A percentile compares a stretch with the other conserved stretches of the same genome.
Evolutionary conservation across 164 flowering plant genomes (phyloP).

Genomic region (Umbilicus rupestris): DNA sequence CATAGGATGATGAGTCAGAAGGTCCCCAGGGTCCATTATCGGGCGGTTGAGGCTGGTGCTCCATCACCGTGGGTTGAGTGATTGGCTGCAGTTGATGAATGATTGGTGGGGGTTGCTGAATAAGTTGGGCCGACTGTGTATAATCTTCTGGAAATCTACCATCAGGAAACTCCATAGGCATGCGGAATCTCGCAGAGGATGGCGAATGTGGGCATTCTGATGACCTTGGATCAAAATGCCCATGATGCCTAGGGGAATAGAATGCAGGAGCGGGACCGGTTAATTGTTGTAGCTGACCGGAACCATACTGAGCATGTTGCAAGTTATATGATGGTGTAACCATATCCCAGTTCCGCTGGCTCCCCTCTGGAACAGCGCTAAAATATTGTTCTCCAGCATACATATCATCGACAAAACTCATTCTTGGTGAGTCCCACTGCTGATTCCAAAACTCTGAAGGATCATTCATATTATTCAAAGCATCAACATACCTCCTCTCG

Average conservation of each 20-base stretch:
- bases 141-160: conserved; percentile 54
- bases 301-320: conserved; percentile 43
- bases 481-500: conserved; percentile 93
- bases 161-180: conserved; percentile 48
- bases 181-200: conserved; percentile 43
- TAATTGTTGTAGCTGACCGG: conserved; percentile 37
- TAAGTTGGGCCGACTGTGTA: conserved; percentile 28
- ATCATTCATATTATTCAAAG: conserved; percentile 74
- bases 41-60: conserved; percentile 34
- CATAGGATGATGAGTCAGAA: too few species aligned
- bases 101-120: conserved; percentile 29
- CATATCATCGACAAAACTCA: conserved; percentile 32
- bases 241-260: conserved; percentile 75
- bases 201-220: conserved; percentile 69
- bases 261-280: conserved; percentile 77
- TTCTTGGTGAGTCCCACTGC: conserved; percentile 31
- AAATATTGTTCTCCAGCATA: conserved; percentile 44
- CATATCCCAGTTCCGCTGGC: conserved; percentile 47
- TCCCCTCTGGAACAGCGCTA: conserved; percentile 35
- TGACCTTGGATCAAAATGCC: conserved; percentile 44
- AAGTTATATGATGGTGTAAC: conserved; percentile 39
- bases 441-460: conserved; percentile 37
- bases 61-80: conserved; percentile 17
- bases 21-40: conserved; percentile 67
- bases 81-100: too few species aligned